Percentiles rank a stretch among this genome's conserved stretches.
These are phyloP conservation scores for Rubia occidens DNA, from an alignment of 305 asterid genomes.

Conservation along the genomic window DNA sequence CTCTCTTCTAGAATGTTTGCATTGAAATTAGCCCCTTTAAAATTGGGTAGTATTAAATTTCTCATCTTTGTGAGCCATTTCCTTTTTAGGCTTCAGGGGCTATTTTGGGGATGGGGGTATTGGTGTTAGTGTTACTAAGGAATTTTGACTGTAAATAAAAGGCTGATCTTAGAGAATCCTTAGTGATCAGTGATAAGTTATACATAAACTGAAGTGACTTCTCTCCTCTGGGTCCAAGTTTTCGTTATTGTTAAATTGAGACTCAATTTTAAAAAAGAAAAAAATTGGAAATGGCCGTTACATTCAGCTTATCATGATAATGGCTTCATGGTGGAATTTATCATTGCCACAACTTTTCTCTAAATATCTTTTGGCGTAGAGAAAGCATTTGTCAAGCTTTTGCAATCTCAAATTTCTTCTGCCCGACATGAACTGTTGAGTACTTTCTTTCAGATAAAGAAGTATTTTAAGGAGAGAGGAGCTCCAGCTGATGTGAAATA, in stretches of 20 bases:
- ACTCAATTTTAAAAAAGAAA: background rate
- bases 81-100: background rate
- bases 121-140: no score
- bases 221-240: background rate
- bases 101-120: background rate
- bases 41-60: background rate
- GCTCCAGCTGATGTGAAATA: slow-evolving; percentile 81
- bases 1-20: background rate
- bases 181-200: background rate
- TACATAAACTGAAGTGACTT: slow-evolving; percentile 9
- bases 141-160: background rate
- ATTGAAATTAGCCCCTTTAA: background rate
- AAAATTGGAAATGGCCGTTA: slow-evolving; percentile 1
- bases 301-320: background rate
- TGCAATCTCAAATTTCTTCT: background rate
- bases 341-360: background rate
- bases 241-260: background rate
- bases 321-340: background rate
- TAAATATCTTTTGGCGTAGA: background rate
- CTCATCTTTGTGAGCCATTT: background rate
- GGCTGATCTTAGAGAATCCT: slow-evolving; percentile 1
- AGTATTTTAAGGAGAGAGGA: slow-evolving; percentile 66
- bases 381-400: background rate
- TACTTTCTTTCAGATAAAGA: slow-evolving; percentile 44
- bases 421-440: background rate